phyloP scores from a whole-genome alignment of 805 yeast species.

The Cyberlindnera bimundalis region DNA sequence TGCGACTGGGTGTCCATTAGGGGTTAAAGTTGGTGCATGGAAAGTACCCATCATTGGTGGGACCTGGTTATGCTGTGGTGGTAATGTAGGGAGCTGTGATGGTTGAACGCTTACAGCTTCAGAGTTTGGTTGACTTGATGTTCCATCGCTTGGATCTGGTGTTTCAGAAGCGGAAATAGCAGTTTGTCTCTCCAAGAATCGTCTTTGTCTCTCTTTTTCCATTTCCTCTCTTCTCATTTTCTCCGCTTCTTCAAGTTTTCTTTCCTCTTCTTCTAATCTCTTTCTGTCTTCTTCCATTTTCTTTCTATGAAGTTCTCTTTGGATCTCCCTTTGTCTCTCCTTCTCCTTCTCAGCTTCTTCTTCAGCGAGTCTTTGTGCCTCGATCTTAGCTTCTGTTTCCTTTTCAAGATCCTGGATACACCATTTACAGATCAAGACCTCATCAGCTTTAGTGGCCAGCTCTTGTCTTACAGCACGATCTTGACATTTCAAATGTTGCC shows the following conservation, averaged over 20 bases:
- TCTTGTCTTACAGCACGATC: constrained; percentile 28
- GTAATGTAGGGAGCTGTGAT: not conserved
- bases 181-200: constrained; percentile 16
- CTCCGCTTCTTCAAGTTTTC: constrained; percentile 22
- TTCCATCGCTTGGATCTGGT: not conserved
- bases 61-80: constrained; percentile 1
- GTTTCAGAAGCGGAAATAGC: not conserved
- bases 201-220: constrained; percentile 24
- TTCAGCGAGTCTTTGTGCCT: constrained; percentile 19
- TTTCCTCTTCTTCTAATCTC: constrained; percentile 20
- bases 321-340: constrained; percentile 23
- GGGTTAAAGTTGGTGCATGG: not conserved
- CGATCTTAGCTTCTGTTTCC: constrained; percentile 20
- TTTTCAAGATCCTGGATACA: constrained; percentile 28
- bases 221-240: constrained; percentile 24
- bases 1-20: not conserved
- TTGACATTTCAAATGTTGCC: constrained; percentile 39
- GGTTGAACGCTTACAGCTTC: not conserved
- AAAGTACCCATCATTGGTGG: constrained; percentile 9
- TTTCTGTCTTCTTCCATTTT: constrained; percentile 18
- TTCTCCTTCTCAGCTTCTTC: constrained; percentile 24
- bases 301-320: constrained; percentile 16
- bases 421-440: constrained; percentile 28
- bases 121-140: not conserved
- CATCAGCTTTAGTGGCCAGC: constrained; percentile 25